Evolutionary conservation across 371 early-diverging fungal genomes (phyloP), one percentile per base, ranked within the genome.

Genomic region (Phascolomyces articulosus): DNA sequence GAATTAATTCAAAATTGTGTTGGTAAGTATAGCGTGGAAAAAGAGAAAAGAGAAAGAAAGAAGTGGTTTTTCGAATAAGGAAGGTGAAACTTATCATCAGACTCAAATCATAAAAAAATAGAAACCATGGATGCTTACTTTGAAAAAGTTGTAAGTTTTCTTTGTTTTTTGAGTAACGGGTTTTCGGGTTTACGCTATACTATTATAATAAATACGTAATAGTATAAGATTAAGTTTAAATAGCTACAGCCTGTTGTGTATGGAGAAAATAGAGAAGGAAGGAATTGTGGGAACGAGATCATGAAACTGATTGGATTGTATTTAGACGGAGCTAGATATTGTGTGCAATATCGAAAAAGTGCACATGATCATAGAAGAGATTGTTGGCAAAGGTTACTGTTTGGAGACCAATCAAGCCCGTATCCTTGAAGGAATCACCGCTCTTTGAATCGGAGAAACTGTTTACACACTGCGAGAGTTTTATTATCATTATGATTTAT

Each of bases 361-460:
- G 27, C 82, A 82, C 66, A 72, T 80, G 67, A 74, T 82, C 70
- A 62, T 81, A 56, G 80, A 84, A 56, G 84, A 84, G 55, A 72
- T 77, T 26, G 40, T 84, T n/a, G 63, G 75, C 27, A 73, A 82
- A 63, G 82, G 84, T 10, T 27, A 66, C 38, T 62, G 81, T 11
- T 54, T 69, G 51, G 84, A 84, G 41, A 64, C 69, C 62, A 61
- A 69, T 57, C 64, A 56, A 48, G 69, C 48, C 9, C 60, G 69
- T n/a, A 49, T 65, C 28, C 51, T 68, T 44, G 60, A 38, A 21
- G 27, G 26, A 40, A 40, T 34, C 13, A 24, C 40, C n/a, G 38
- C 38, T 23, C 58, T 34, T 34, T 34, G 11, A 34, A 34, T 34
- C 34, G 34, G 34, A 34, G 34, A 6, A 34, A 9, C 34, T 34